These are phyloP conservation scores for Volvariella surrecta DNA, from an alignment of 1,284 basidiomycete genomes.

Conservation along the genomic window DNA sequence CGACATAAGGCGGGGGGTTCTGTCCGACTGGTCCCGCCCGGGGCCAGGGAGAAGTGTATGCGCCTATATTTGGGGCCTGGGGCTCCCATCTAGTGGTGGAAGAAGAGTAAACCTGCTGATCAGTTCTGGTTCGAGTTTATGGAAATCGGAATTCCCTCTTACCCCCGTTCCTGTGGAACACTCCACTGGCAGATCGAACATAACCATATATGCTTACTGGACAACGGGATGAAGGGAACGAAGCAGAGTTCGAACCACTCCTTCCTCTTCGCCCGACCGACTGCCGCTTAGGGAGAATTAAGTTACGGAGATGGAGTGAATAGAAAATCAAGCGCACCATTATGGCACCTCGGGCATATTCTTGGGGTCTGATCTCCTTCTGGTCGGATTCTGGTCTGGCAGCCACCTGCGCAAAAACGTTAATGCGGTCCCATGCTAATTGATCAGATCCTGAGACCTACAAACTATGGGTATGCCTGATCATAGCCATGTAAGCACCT, in stretches of 20 bases:
- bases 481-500: conserved; percentile 10
- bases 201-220: conserved; percentile 32
- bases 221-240: conserved; percentile 33
- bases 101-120: background rate
- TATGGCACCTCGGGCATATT: conserved; percentile 36
- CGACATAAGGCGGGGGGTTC: background rate
- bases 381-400: conserved; percentile 30
- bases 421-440: no score
- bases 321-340: conserved; percentile 21
- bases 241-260: conserved; percentile 41
- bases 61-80: conserved; percentile 3
- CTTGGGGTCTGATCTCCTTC: conserved; percentile 25
- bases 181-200: conserved; percentile 35
- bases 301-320: background rate
- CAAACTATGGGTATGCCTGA: conserved; percentile 3
- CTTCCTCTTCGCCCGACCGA: conserved; percentile 24
- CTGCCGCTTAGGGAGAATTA: background rate
- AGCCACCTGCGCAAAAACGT: conserved; percentile 26
- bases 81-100: conserved; percentile 2
- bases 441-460: background rate
- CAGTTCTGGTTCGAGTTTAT: background rate
- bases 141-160: conserved; percentile 5
- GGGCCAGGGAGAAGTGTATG: conserved; percentile 2
- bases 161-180: conserved; percentile 20
- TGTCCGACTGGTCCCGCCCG: background rate